Base-by-base conservation (phyloP, 768 basidiomycete genomes). In the Pleurotus tuber-regium region DNA sequence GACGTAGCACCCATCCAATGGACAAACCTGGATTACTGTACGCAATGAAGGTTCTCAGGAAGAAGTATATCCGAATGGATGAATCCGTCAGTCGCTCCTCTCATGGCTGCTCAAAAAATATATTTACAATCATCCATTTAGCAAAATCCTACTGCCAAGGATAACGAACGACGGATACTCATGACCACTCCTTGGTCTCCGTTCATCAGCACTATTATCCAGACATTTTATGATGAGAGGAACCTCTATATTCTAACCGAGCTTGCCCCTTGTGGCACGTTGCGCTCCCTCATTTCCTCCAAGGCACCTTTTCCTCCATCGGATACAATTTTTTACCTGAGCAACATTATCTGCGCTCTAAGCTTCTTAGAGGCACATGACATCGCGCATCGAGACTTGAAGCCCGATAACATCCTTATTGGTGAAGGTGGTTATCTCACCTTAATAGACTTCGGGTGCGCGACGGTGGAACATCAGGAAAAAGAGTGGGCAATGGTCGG, bases 321-420 rank as follows among this genome's bases (percentile, higher is more conserved):
- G 2, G 60, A 57, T 0, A 65, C 70, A 5, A 66, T 68, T 4
- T 86, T 86, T 63, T 84, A 82, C 64, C 77, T 74, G 56, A 66
- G 74, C 21, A 84, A 83, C 56, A 74, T 83, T 35, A 70, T 72
- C 9, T 71, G 72, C 36, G 83, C 69, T 10, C 58, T 84, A 24
- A 66, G 71, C 10, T 79, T 77, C 57, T 60, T 85, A 1, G 73
- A 78, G 47, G 50, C 52, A 0, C 61, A 71, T 7, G 68, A 66
- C n/a, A 65, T 82, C 43, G 68, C 73, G 5, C 80, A 83, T 52
- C 71, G 79, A 16, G 81, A 84, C 58, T 50, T 85, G 16, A 83
- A 84, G 58, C 80, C 82, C 1, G 75, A 73, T 16, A 84, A 83
- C 43, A 72, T 85, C 42, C 70, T 84, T 44, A 52, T 85, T 52